phyloP scores from a whole-genome alignment of 306 rosid species.

The Macrotyloma uniflorum region DNA sequence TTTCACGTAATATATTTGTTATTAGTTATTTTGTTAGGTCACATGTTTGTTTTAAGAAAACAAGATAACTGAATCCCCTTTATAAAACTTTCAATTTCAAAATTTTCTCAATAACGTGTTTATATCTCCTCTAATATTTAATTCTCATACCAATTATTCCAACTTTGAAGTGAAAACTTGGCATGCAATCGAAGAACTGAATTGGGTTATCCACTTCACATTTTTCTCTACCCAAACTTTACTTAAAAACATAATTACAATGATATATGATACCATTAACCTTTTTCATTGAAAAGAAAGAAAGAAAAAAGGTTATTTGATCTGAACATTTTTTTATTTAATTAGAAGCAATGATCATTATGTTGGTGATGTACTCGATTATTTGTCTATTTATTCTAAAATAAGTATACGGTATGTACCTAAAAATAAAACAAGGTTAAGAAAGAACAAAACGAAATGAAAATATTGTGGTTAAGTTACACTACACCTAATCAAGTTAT shows the following conservation, averaged over 20 bases:
- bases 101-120: slow-evolving; percentile 1
- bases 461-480: not conserved
- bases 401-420: not conserved
- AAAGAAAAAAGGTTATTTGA: not conserved
- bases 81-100: not conserved
- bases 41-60: slow-evolving; percentile 6
- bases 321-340: not conserved
- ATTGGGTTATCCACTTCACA: not conserved
- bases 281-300: not conserved
- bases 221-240: not conserved
- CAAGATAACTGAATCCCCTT: not conserved
- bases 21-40: not conserved
- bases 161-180: not conserved
- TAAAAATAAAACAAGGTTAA: not conserved
- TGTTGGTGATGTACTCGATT: slow-evolving; percentile 21
- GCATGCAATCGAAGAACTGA: not conserved
- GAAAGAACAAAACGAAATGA: not conserved
- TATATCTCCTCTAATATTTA: not conserved
- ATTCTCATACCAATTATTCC: not conserved
- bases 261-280: not conserved
- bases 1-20: not conserved
- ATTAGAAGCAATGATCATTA: slow-evolving; percentile 29
- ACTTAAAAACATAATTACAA: slow-evolving; percentile 1
- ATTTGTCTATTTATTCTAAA: not conserved
- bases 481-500: slow-evolving; percentile 28